Evolutionary conservation across 2,329 filamentous ascomycete species (phyloP), one percentile per base, ranked within the genome.

Genomic region (Sphaerostilbella broomeana): DNA sequence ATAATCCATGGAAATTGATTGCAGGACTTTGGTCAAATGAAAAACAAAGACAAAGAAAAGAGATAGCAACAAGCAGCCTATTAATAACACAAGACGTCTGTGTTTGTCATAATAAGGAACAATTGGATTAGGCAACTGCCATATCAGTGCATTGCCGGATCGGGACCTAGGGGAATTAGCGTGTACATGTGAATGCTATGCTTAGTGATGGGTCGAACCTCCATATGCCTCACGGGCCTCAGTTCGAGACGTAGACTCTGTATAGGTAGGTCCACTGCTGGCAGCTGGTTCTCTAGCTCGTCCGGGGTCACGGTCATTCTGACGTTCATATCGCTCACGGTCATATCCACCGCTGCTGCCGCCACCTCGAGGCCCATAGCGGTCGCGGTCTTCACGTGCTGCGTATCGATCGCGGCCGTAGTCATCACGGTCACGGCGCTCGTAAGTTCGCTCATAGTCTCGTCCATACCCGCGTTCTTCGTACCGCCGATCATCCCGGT

Each of bases 381-480:
- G 62, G 15, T 68, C 65, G 28, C 65, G 62, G 33, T 72, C 69
- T 13, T 73, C 67, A 42, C 68, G 68, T 31, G 64, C 64, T 36
- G 53, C 67, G 38, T 63, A 61, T 31, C 62, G 60, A 30, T 64
- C 62, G 12, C 62, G 59, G 22, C 58, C 55, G 33, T 62, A 61
- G 6, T 66, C 64, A 28, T 55, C 63, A 45, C 68, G 57, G 22
- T 66, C 65, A 42, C 73, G 69, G 24, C 72, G 68, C 30, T 76
- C 72, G 40, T 69, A 68, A 37, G 64, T 75, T 51, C 80, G 78
- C 42, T 80, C 73, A 61, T 63, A 74, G 59, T 65, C 70, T 49
- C 77, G 74, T 46, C 77, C 62, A 33, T 69, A 67, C 34, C 60
- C 51, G 42, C 68, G 67, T 37, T 69, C 66, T 9, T 70, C 68